Percentiles rank a stretch among this genome's conserved stretches.
Conservation (phyloP, 306 rosid species). For the Pueraria montana region DNA sequence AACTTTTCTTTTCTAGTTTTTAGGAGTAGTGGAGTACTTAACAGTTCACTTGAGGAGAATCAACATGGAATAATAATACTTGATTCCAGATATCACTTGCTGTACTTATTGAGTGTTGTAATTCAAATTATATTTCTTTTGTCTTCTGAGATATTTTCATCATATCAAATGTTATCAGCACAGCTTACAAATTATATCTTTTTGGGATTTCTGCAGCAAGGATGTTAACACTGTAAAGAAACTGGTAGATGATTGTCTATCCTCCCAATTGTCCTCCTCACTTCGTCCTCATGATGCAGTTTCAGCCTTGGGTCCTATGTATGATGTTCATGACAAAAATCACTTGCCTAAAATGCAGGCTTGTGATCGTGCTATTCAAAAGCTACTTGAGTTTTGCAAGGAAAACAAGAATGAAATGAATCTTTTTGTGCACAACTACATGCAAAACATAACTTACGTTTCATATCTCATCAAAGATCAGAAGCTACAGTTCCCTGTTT, state of each 20-base stretch:
- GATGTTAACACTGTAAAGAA: conserved; percentile 94
- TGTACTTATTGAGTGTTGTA: conserved; percentile 22
- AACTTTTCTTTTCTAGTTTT: conserved; percentile 34
- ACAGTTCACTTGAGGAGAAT: conserved; percentile 23
- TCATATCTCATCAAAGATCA: conserved; percentile 87
- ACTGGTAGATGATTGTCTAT: conserved; percentile 92
- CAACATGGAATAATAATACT: conserved; percentile 6
- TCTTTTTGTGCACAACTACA: conserved; percentile 73
- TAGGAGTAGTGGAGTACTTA: conserved; percentile 16
- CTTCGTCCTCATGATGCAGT: conserved; percentile 99
- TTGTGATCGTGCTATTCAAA: conserved; percentile 79
- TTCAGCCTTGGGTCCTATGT: conserved; percentile 99
- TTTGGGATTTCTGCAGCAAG: conserved; percentile 75
- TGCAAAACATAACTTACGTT: conserved; percentile 81
- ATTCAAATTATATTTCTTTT: conserved; percentile 19
- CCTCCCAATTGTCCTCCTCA: conserved; percentile 85
- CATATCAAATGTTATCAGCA: conserved; percentile 5
- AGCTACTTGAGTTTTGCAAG: conserved; percentile 80
- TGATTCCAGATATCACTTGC: conserved; percentile 30
- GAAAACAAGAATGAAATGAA: conserved; percentile 92
- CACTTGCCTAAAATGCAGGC: conserved; percentile 91
- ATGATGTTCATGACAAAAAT: conserved; percentile 90
- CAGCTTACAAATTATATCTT: conserved; percentile 22
- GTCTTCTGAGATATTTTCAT: conserved; percentile 28
- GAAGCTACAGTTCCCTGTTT: conserved; percentile 95